These are phyloP conservation scores for Mycosarcoma maydis DNA, from an alignment of 1,284 basidiomycete species.

Conservation along the genomic window DNA sequence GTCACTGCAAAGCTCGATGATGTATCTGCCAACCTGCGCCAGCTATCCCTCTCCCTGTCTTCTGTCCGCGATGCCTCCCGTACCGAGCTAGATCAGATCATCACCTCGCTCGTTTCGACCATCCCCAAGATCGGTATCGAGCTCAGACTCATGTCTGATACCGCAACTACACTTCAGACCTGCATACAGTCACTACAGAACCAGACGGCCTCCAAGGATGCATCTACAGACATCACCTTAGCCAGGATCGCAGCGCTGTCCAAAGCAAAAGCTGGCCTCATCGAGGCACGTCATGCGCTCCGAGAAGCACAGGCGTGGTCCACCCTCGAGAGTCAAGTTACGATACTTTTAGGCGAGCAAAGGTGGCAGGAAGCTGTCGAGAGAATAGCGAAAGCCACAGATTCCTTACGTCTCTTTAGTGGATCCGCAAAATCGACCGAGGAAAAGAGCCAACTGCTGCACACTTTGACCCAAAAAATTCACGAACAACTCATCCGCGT, in stretches of 20 bases:
- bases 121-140: conserved; percentile 39
- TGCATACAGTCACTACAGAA: conserved; percentile 14
- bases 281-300: conserved; percentile 44
- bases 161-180: conserved; percentile 22
- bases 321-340: conserved; percentile 44
- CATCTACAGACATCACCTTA: conserved; percentile 18
- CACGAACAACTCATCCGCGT: conserved; percentile 26
- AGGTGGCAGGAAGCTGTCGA: conserved; percentile 40
- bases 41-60: conserved; percentile 28
- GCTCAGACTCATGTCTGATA: conserved; percentile 37
- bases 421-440: conserved; percentile 33
- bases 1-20: conserved; percentile 16
- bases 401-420: conserved; percentile 36
- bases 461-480: conserved; percentile 22
- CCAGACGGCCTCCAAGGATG: conserved; percentile 11
- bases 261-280: conserved; percentile 26
- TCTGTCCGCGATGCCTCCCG: conserved; percentile 28
- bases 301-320: conserved; percentile 54
- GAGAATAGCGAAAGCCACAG: conserved; percentile 34
- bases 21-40: conserved; percentile 16
- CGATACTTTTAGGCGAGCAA: conserved; percentile 18
- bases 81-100: conserved; percentile 31
- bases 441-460: conserved; percentile 27
- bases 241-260: conserved; percentile 30
- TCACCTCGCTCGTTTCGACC: conserved; percentile 29